Evolutionary conservation across 352 stramenopile species (phyloP).

Genomic region (Phytophthora uliginosa): DNA sequence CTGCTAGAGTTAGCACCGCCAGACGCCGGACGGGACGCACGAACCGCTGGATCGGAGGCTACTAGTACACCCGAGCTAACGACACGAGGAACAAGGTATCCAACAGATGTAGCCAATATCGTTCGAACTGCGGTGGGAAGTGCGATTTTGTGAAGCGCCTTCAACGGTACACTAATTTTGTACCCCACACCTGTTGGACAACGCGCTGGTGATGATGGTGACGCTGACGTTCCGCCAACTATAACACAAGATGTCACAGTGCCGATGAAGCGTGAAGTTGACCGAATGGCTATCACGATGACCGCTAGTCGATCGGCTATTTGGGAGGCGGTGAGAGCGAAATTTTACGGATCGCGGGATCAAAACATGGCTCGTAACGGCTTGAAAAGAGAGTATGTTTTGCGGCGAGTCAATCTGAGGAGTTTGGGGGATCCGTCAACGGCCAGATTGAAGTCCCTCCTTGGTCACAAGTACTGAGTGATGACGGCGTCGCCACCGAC

Average conservation of each 20-base stretch:
- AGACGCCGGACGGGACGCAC: not conserved
- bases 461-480: constrained; percentile 1
- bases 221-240: not conserved
- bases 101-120: not conserved
- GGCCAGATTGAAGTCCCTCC: constrained; percentile 1
- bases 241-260: not conserved
- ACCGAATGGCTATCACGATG: not conserved
- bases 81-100: not conserved
- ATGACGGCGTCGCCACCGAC: not conserved
- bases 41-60: not conserved
- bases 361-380: not conserved
- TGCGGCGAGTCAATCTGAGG: constrained; percentile 1
- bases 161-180: not conserved
- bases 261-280: constrained; percentile 1
- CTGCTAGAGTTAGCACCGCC: no score
- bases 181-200: not conserved
- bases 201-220: not conserved
- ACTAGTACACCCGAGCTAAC: not conserved
- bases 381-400: not conserved
- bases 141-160: not conserved
- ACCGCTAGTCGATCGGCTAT: not conserved
- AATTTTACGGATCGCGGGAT: not conserved
- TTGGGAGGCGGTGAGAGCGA: not conserved
- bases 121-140: not conserved
- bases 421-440: constrained; percentile 5